These are phyloP conservation scores for Microbotryomycetes sp. DNA, from an alignment of 1,284 basidiomycete genomes.

Conservation along the genomic window DNA sequence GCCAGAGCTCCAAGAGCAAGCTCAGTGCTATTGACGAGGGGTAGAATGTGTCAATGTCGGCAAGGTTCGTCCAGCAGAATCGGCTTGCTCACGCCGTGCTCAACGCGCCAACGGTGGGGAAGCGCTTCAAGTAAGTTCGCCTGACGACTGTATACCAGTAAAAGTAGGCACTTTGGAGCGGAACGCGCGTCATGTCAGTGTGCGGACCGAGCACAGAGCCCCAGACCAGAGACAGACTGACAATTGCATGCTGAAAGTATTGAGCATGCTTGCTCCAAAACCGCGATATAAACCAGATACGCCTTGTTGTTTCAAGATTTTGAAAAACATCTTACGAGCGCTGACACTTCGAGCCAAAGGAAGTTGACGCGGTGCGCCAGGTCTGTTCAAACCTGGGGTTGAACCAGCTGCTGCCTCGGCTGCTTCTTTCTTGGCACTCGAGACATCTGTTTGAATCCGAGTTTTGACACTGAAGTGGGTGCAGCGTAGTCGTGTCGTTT, in stretches of 20 bases:
- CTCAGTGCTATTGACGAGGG: constrained; percentile 51
- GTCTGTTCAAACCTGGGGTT: constrained; percentile 33
- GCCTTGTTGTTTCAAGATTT: constrained; percentile 72
- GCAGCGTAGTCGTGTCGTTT: too few species aligned
- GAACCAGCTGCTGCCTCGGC: constrained; percentile 1
- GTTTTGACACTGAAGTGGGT: constrained; percentile 96
- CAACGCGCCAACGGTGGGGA: constrained; percentile 30
- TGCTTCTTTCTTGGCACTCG: constrained; percentile 39
- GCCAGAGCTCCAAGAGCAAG: constrained; percentile 84
- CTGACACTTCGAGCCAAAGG: constrained; percentile 27
- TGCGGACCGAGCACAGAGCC: background rate
- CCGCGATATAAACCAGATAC: constrained; percentile 80
- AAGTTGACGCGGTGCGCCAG: constrained; percentile 34
- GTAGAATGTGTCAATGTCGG: background rate
- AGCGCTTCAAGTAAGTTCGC: constrained; percentile 67
- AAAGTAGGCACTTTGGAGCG: constrained; percentile 80
- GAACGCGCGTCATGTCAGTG: background rate
- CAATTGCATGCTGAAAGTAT: constrained; percentile 86
- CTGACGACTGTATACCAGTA: constrained; percentile 95
- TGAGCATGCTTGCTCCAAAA: constrained; percentile 96
- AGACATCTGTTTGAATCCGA: constrained; percentile 68
- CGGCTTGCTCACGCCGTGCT: constrained; percentile 33
- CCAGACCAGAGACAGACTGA: constrained; percentile 48
- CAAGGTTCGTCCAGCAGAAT: background rate
- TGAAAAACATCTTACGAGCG: constrained; percentile 50